Evolutionary conservation across 208 protist species (phyloP).

Genomic region (Trypanosoma mega): DNA sequence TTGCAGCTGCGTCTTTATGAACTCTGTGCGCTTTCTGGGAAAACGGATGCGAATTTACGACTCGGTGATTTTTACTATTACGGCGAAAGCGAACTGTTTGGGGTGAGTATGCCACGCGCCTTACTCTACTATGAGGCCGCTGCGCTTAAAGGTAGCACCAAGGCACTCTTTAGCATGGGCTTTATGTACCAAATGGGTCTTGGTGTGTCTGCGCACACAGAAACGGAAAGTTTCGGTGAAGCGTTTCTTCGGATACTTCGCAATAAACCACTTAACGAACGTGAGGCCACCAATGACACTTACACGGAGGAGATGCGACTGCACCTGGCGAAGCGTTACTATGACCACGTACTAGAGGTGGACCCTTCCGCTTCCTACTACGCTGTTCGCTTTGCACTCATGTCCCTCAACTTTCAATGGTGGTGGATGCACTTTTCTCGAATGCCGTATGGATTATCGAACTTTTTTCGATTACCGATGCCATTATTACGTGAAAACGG

Average conservation of each 20-base stretch:
- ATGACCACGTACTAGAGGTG: slow-evolving; percentile 28
- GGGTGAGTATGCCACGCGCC: slow-evolving; percentile 40
- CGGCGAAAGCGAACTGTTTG: slow-evolving; percentile 51
- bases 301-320: slow-evolving; percentile 23
- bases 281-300: slow-evolving; percentile 1
- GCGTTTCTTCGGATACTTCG: slow-evolving; percentile 25
- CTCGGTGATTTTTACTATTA: slow-evolving; percentile 77
- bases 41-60: slow-evolving; percentile 42
- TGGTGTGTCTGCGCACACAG: not conserved
- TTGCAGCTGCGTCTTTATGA: slow-evolving; percentile 49
- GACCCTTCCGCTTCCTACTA: slow-evolving; percentile 5
- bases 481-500: slow-evolving; percentile 8
- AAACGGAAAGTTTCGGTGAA: not conserved
- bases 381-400: slow-evolving; percentile 29
- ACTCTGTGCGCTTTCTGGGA: slow-evolving; percentile 16
- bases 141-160: slow-evolving; percentile 27
- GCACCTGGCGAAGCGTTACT: slow-evolving; percentile 49
- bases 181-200: slow-evolving; percentile 71
- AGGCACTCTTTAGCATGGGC: slow-evolving; percentile 62
- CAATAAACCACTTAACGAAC: not conserved
- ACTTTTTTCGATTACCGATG: slow-evolving; percentile 11
- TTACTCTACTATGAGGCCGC: slow-evolving; percentile 63
- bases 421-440: slow-evolving; percentile 36
- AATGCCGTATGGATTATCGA: slow-evolving; percentile 22
- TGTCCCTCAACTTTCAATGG: slow-evolving; percentile 37